These are phyloP conservation scores for Phoma sp. DNA, from an alignment of 2,329 filamentous ascomycete species.

Conservation along the genomic window DNA sequence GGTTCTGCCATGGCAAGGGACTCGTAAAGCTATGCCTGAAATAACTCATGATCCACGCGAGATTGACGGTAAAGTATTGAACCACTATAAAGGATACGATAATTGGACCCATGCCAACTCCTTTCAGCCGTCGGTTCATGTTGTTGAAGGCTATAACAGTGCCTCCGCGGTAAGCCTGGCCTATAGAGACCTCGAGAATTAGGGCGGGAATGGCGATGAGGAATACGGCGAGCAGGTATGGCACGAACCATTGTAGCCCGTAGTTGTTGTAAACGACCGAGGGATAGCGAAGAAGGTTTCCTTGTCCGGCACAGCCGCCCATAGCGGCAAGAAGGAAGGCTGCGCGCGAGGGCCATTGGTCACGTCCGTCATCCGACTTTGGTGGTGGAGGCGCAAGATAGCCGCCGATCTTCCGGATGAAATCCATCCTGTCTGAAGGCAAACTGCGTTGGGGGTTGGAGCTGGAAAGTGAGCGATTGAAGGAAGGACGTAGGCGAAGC, in stretches of 20 bases:
- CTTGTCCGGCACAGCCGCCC: slow-evolving; percentile 66
- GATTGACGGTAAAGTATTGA: slow-evolving; percentile 64
- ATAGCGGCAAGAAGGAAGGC: slow-evolving; percentile 66
- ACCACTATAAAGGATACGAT: slow-evolving; percentile 62
- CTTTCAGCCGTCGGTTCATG: slow-evolving; percentile 61
- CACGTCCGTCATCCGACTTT: slow-evolving; percentile 54
- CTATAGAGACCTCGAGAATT: slow-evolving; percentile 62
- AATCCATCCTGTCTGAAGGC: slow-evolving; percentile 18
- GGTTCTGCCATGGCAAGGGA: slow-evolving; percentile 62
- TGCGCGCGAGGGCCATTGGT: slow-evolving; percentile 64
- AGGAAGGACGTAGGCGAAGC: slow-evolving; percentile 11
- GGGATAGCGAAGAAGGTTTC: slow-evolving; percentile 65
- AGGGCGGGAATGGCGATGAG: slow-evolving; percentile 64
- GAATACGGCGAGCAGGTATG: slow-evolving; percentile 63
- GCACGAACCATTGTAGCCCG: slow-evolving; percentile 67
- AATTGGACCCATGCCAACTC: slow-evolving; percentile 61
- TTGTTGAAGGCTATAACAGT: slow-evolving; percentile 62
- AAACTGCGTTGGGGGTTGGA: background rate
- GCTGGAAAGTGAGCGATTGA: background rate
- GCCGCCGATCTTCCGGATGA: slow-evolving; percentile 31
- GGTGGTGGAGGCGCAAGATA: slow-evolving; percentile 45
- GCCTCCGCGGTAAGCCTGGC: slow-evolving; percentile 64
- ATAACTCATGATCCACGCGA: slow-evolving; percentile 67
- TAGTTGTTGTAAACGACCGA: slow-evolving; percentile 68
- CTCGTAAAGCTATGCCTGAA: slow-evolving; percentile 64